phyloP scores from a whole-genome alignment of 345 rosid species.

The Eucalyptus rudis region DNA sequence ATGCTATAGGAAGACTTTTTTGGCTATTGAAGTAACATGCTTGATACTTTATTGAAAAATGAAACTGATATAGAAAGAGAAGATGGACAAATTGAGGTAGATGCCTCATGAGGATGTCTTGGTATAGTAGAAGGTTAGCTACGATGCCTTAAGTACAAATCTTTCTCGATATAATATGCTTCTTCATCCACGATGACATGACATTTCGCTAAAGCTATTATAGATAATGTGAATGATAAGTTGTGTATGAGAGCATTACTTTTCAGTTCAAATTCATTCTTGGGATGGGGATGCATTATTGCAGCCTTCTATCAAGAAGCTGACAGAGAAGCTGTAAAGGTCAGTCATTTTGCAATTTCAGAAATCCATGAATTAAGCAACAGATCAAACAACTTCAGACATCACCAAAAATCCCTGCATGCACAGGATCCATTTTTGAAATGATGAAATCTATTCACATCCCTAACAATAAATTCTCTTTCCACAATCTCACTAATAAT shows the following conservation, averaged over 20 bases:
- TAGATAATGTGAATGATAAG: background rate
- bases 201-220: background rate
- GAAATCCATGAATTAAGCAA: background rate
- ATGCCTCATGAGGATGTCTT: background rate
- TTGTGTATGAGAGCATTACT: background rate
- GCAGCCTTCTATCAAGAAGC: background rate
- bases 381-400: background rate
- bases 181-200: background rate
- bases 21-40: background rate
- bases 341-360: background rate
- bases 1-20: background rate
- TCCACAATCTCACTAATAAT: conserved; percentile 41
- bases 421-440: conserved; percentile 42
- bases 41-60: background rate
- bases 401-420: conserved; percentile 61
- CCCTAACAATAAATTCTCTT: conserved; percentile 59
- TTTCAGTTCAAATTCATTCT: background rate
- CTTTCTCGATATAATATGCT: background rate
- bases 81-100: background rate
- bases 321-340: background rate
- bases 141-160: background rate
- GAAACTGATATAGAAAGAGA: background rate
- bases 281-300: background rate
- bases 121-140: background rate
- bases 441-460: conserved; percentile 68